Base-by-base conservation (phyloP, 805 yeast genomes). In the Metschnikowia koreensis region DNA sequence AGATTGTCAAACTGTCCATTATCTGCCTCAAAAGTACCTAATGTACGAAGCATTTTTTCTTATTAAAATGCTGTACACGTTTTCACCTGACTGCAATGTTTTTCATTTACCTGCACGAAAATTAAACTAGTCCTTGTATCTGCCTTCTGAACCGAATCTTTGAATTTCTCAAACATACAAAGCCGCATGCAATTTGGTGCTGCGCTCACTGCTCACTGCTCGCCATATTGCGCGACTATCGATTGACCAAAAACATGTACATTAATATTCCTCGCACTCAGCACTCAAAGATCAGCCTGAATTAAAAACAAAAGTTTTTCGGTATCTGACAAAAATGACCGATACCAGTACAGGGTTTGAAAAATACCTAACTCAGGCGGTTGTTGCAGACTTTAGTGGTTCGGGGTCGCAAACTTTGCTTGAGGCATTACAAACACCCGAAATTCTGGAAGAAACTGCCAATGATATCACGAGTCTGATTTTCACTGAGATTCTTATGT, bases 401-500 rank as follows among this genome's bases (percentile, higher is more conserved):
- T 47, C 59, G 9, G 77, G 77, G 1, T 53, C 65, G 27, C 71
- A 70, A 49, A 49, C 57, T n/a, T 59, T 73, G 46, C 55, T 71
- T 11, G 70, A 68, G 48, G 45, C 60, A 2, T 56, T 73, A 38
- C 71, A 69, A 28, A 56, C 63, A 7, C 63, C 68, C 61, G 66
- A 39, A 56, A 59, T 46, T 38, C 60, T 27, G 51, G 54, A 37
- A 40, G 50, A 33, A 59, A 60, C 22, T 16, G 48, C 48, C 63
- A 61, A 42, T 22, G 60, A 53, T 9, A 47, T 57, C 6, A 49
- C 63, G 12, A 64, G 69, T 16, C 63, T 56, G 52, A 48, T 72
- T 15, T 71, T 70, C 60, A 66, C 72, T 7, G 77, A 72, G 52
- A 49, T 71, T 10, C 51, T 72, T 38, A 56, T 71, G 55, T 56